A percentile compares a stretch with the other conserved stretches of the same genome.
These are phyloP conservation scores for Teratosphaeria epicoccoides DNA, from an alignment of 2,329 filamentous ascomycete genomes.

Conservation along the genomic window DNA sequence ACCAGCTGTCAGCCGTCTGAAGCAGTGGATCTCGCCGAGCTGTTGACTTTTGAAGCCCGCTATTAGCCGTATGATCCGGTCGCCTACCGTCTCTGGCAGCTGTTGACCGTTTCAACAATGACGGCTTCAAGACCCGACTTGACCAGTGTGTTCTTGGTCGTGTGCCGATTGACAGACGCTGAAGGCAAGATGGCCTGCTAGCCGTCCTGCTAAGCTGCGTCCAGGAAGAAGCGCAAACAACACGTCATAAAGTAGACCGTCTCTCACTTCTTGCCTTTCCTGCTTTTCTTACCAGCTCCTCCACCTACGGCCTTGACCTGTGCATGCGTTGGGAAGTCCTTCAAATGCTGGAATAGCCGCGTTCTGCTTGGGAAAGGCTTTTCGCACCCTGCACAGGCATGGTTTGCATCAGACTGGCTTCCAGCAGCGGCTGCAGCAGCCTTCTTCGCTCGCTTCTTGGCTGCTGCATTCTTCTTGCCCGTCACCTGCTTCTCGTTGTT, in stretches of 20 bases:
- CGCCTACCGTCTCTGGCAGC: too few relatives aligned
- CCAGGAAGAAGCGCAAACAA: too few relatives aligned
- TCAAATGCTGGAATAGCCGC: conserved; percentile 63
- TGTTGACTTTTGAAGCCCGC: too few relatives aligned
- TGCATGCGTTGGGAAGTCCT: conserved; percentile 41
- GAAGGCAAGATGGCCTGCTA: too few relatives aligned
- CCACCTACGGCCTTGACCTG: conserved; percentile 29
- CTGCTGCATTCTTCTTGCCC: conserved; percentile 31
- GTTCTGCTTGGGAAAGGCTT: conserved; percentile 66
- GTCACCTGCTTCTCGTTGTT: conserved; percentile 26
- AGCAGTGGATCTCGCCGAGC: too few relatives aligned
- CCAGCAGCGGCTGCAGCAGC: conserved; percentile 30
- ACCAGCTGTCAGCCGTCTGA: too few relatives aligned
- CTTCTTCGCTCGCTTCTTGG: conserved; percentile 39
- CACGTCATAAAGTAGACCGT: background rate
- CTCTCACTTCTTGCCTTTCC: conserved; percentile 20
- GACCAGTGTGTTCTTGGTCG: too few relatives aligned
- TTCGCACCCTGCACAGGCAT: conserved; percentile 68
- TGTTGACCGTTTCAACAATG: too few relatives aligned
- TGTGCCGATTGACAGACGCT: too few relatives aligned
- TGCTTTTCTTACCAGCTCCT: conserved; percentile 17
- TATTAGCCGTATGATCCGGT: too few relatives aligned
- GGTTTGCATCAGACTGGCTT: conserved; percentile 30
- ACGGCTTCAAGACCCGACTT: too few relatives aligned
- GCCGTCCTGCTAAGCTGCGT: too few relatives aligned